Percentiles rank a stretch among this genome's conserved stretches.
phyloP scores from a whole-genome alignment of 2,329 filamentous ascomycete species.

The Talaromyces verruculosus region DNA sequence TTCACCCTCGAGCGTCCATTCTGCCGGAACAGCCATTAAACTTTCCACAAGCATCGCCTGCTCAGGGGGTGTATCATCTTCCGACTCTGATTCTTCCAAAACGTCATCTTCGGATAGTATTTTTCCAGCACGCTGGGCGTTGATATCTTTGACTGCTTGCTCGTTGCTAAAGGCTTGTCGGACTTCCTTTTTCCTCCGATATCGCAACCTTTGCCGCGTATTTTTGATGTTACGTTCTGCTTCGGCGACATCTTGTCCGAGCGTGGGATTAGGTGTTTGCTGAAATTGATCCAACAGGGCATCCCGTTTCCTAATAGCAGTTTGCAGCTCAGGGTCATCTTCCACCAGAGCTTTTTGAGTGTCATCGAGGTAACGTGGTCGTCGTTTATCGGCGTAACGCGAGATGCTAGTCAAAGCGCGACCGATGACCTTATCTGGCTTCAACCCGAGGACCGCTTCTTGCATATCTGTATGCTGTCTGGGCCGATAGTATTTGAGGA shows the following conservation, averaged over 20 bases:
- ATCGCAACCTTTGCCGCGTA: neutral
- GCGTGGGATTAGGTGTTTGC: neutral
- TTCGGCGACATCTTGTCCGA: neutral
- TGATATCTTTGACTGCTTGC: neutral
- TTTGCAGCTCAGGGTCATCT: neutral
- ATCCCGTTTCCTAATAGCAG: neutral
- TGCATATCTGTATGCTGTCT: conserved; percentile 23
- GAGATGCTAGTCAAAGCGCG: conserved; percentile 17
- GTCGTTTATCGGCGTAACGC: conserved; percentile 25
- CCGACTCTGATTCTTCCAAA: too few relatives aligned
- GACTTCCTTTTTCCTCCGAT: neutral
- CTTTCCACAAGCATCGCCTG: too few relatives aligned
- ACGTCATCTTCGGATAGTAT: too few relatives aligned
- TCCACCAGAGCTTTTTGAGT: conserved; percentile 13
- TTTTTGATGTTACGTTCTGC: neutral
- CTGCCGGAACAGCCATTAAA: too few relatives aligned
- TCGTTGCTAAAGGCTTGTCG: neutral
- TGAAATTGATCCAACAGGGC: neutral
- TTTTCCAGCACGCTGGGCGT: too few relatives aligned
- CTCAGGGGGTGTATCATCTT: too few relatives aligned
- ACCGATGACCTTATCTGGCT: conserved; percentile 25
- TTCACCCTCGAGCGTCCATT: too few relatives aligned
- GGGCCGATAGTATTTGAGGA: conserved; percentile 29
- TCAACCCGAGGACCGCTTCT: conserved; percentile 26
- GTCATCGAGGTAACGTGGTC: conserved; percentile 25